Evolutionary conservation across 805 yeast species (phyloP), one percentile per base, ranked within the genome.

Genomic region (Schizosaccharomyces cryophilus): DNA sequence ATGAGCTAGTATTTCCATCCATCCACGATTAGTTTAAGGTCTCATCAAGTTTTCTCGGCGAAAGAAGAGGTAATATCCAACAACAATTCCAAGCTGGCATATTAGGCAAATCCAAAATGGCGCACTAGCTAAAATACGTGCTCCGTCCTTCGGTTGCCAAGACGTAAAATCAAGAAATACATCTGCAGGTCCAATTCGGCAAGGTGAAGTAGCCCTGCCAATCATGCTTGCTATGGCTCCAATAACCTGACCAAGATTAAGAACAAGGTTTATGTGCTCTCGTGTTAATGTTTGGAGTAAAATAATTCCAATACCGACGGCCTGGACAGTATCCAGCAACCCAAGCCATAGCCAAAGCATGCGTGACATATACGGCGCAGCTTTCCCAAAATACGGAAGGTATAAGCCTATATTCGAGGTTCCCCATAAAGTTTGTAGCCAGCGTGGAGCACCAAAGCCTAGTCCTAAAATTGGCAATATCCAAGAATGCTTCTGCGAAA

Each of bases 281-380:
- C 60, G 51, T 24, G 60, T 59, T 26, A 59, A n/a, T 42, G 60
- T 59, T 51, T 59, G 60, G 2, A 59, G 54, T 29, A 59, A 29
- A 11, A 59, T 38, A 42, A 59, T 59, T 19, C 60, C 60, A 29
- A 59, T 40, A 35, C 60, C 60, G 4, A 59, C 60, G 4, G 51
- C 30, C 26, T 59, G 60, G 11, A 59, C n/a, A 17, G 59, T 26
- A 30, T 56, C 59, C 26, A 56, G 24, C 2, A 56, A 21, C 7
- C 59, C 59, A 17, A 56, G 45, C 42, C 42, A 56, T 21, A 56
- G 35, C 59, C 59, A 56, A 5, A 56, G 45, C 42, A 38, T 38
- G 7, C 59, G 42, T 13, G 45, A 35, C 29, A 56, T 9, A 17
- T 56, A 56, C 13, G 60, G 60, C 13, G 47, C 60, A 4, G 45